Conservation (phyloP, 192 early-diverging fungal genomes). For the Chytriomyces sp. region DNA sequence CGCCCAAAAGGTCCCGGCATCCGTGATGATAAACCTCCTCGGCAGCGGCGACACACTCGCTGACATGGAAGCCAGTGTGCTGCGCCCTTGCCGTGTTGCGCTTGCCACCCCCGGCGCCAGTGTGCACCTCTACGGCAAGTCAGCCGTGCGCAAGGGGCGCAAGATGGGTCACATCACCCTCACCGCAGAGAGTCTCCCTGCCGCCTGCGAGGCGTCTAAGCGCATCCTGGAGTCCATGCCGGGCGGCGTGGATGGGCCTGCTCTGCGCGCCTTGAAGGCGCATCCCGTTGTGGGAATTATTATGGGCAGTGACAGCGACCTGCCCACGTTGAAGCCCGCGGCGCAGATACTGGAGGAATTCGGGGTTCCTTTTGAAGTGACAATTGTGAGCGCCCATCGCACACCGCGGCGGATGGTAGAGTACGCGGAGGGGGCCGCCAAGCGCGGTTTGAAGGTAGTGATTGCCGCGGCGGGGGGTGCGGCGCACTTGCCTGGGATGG, state of each 20-base stretch:
- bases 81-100: constrained; percentile 69
- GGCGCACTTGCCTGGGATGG: constrained; percentile 99
- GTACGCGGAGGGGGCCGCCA: constrained; percentile 84
- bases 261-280: constrained; percentile 4
- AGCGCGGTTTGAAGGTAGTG: constrained; percentile 92
- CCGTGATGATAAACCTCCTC: constrained; percentile 95
- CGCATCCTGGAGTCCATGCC: constrained; percentile 55
- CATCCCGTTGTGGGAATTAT: constrained; percentile 91
- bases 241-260: constrained; percentile 9
- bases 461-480: constrained; percentile 99
- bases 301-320: constrained; percentile 98
- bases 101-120: constrained; percentile 82
- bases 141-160: constrained; percentile 79
- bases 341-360: constrained; percentile 88
- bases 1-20: constrained; percentile 84
- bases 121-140: constrained; percentile 95
- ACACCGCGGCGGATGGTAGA: constrained; percentile 92
- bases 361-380: constrained; percentile 93
- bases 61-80: constrained; percentile 49
- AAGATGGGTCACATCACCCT: constrained; percentile 99
- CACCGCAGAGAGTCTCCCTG: constrained; percentile 81
- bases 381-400: constrained; percentile 96
- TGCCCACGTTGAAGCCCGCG: constrained; percentile 91
- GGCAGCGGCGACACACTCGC: constrained; percentile 66
- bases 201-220: constrained; percentile 66